Evolutionary conservation across 805 yeast species (phyloP), one percentile per base, ranked within the genome.

Genomic region (Aciculoconidium aculeatum): DNA sequence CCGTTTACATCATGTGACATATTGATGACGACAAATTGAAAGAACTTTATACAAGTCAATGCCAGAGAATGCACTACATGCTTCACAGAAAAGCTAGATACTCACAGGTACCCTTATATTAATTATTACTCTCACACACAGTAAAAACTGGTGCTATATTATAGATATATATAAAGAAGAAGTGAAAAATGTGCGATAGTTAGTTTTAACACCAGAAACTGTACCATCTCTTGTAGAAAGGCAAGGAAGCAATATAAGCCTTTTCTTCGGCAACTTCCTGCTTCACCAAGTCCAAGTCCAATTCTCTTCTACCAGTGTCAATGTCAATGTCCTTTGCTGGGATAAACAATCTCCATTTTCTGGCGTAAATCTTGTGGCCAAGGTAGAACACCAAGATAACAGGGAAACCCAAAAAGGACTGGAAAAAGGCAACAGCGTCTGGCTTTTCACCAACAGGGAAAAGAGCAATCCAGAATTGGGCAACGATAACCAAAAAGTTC

Each of bases 271-370:
- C 67, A 30, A 76, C 51, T 47, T 77, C 80, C 47, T 70, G 77
- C 39, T 57, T 63, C 32, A 77, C 48, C 27, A 71, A 52, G 20
- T 77, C 82, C 36, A 75, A 41, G 44, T 78, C 83, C 14, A 69
- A 41, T 24, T 70, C 74, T 40, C 80, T 67, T 51, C 82, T 70
- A 30, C 87, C 87, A 27, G 74, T 62, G 45, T 73, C 80, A 23
- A 79, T 49, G 41, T 77, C 82, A 42, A 79, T 70, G 18, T 72
- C 70, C 24, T 51, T 42, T 18, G 72, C 60, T 26, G 62, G 61
- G 34, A 68, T 51, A 43, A 63, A 66, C 11, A 61, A 47, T 17
- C 47, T 51, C 67, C 70, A 68, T 37, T 67, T 67, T 37, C 53
- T 66, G 35, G 58, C 61, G 65, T 67, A 70, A 13, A 61, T 20